phyloP scores from a whole-genome alignment of 1,139 yeast species.

The Protomyces inouyei region DNA sequence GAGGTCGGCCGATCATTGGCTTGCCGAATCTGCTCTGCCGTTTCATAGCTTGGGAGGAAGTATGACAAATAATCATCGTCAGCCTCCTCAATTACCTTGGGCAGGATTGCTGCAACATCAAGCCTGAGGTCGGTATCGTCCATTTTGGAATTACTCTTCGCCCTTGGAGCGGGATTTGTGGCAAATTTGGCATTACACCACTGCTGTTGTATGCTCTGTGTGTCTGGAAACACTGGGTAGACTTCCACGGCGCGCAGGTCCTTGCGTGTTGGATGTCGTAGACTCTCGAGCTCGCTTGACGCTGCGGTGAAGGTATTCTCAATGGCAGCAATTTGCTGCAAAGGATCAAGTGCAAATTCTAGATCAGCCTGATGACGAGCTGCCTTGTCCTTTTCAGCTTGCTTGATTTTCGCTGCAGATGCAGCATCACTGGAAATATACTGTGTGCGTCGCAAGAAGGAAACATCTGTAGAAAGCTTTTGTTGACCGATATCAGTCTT shows the following conservation, averaged over 20 bases:
- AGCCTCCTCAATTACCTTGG: slow-evolving; percentile 24
- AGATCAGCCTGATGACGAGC: slow-evolving; percentile 10
- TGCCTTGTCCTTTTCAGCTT: slow-evolving; percentile 20
- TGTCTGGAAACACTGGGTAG: slow-evolving; percentile 81
- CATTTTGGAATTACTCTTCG: slow-evolving; percentile 16
- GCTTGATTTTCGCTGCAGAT: slow-evolving; percentile 13
- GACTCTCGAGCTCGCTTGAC: slow-evolving; percentile 35
- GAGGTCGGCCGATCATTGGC: slow-evolving; percentile 37
- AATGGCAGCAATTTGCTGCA: slow-evolving; percentile 58
- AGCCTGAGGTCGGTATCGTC: slow-evolving; percentile 18
- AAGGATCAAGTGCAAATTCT: slow-evolving; percentile 46
- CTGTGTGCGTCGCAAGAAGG: slow-evolving; percentile 90
- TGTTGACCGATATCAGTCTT: slow-evolving; percentile 47
- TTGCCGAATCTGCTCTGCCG: slow-evolving; percentile 28
- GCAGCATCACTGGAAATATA: slow-evolving; percentile 55
- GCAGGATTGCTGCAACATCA: slow-evolving; percentile 20
- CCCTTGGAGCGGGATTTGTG: slow-evolving; percentile 22
- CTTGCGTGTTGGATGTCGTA: slow-evolving; percentile 69
- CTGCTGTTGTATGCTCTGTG: slow-evolving; percentile 70
- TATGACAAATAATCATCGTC: slow-evolving; percentile 32
- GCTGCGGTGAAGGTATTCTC: slow-evolving; percentile 70
- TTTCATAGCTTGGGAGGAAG: slow-evolving; percentile 31
- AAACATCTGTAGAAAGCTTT: slow-evolving; percentile 52
- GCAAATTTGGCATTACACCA: slow-evolving; percentile 15
- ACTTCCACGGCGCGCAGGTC: slow-evolving; percentile 66